phyloP scores from a whole-genome alignment of 1,284 basidiomycete genomes.

The Termitomyces sp. region DNA sequence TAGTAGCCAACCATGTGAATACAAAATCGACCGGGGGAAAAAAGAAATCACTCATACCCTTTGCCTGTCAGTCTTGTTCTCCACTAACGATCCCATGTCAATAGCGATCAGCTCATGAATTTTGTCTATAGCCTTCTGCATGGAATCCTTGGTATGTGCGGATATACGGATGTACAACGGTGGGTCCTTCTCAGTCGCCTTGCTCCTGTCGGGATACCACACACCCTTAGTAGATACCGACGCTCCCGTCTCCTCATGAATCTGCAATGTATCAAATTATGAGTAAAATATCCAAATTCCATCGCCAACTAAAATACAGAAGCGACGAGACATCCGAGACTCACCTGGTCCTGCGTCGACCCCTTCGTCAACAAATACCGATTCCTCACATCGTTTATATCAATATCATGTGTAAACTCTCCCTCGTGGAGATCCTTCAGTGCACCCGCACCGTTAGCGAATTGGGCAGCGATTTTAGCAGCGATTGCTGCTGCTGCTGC shows the following conservation, averaged over 20 bases:
- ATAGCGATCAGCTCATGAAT: conserved; percentile 82
- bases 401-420: conserved; percentile 87
- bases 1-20: conserved; percentile 6
- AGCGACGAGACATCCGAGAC: conserved; percentile 25
- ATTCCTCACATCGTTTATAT: conserved; percentile 97
- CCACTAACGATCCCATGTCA: conserved; percentile 86
- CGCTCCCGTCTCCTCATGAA: conserved; percentile 86
- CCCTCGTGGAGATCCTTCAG: conserved; percentile 71
- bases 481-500: conserved; percentile 84
- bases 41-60: conserved; percentile 48
- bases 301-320: not conserved
- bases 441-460: conserved; percentile 51
- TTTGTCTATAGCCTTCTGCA: conserved; percentile 79
- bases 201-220: conserved; percentile 90
- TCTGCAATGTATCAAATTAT: conserved; percentile 39
- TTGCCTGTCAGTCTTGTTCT: conserved; percentile 70
- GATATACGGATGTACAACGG: conserved; percentile 93
- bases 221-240: conserved; percentile 87
- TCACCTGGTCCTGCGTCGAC: conserved; percentile 84
- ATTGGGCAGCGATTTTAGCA: conserved; percentile 87
- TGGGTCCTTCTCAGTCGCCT: conserved; percentile 88
- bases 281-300: not conserved
- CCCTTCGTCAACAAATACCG: conserved; percentile 94
- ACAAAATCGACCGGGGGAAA: not conserved
- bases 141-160: conserved; percentile 72